A percentile compares a stretch with the other conserved stretches of the same genome.
phyloP scores from a whole-genome alignment of 768 basidiomycete genomes.

The Amanita inopinata region DNA sequence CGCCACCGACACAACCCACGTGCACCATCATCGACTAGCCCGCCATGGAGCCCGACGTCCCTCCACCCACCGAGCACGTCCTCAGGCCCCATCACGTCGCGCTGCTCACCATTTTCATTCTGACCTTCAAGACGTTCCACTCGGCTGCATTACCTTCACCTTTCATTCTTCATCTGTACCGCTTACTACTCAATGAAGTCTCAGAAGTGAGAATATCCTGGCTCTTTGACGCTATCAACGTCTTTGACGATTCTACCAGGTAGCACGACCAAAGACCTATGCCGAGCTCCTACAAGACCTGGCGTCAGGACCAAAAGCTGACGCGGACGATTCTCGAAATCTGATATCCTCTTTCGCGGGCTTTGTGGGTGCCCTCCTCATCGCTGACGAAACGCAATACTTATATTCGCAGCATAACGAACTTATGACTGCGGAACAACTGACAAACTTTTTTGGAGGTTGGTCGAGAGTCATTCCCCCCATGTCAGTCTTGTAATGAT shows the following conservation, averaged over 20 bases:
- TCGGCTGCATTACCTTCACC: conserved; percentile 41
- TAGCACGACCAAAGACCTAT: conserved; percentile 52
- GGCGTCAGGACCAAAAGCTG: conserved; percentile 32
- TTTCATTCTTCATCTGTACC: conserved; percentile 56
- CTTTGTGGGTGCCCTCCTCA: conserved; percentile 14
- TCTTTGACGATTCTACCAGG: conserved; percentile 26
- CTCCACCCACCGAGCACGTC: conserved; percentile 55
- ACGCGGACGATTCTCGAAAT: conserved; percentile 29
- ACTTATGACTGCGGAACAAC: conserved; percentile 44
- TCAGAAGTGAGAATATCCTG: conserved; percentile 43
- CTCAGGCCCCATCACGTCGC: conserved; percentile 72
- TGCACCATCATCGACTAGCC: conserved; percentile 5
- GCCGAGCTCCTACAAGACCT: conserved; percentile 37
- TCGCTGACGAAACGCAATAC: background rate
- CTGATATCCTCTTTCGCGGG: conserved; percentile 37
- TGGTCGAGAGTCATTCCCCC: conserved; percentile 10
- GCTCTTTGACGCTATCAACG: background rate
- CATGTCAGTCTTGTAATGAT: background rate
- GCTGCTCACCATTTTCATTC: conserved; percentile 51
- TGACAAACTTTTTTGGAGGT: conserved; percentile 57
- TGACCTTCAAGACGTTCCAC: conserved; percentile 52
- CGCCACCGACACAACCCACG: background rate
- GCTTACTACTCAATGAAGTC: conserved; percentile 59
- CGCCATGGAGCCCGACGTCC: conserved; percentile 33
- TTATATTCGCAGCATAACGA: conserved; percentile 31